Base-by-base conservation (phyloP, 768 basidiomycete genomes). In the Galerina marginata region DNA sequence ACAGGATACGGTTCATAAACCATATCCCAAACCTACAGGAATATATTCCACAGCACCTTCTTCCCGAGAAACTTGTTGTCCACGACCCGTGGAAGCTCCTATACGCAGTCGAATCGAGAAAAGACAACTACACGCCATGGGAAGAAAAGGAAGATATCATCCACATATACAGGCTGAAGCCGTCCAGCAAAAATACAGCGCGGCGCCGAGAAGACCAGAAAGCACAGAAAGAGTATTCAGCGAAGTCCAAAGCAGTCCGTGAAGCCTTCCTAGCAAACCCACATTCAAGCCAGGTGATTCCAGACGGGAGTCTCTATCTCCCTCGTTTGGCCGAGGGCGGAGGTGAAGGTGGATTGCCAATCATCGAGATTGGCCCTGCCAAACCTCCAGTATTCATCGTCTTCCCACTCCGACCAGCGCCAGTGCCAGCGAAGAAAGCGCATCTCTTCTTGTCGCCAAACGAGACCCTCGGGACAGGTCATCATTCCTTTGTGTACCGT, bases 401-500 rank as follows among this genome's bases (percentile, higher is more conserved):
- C 0, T 69, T 70, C 39, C 70, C 70, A 9, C 71, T 72, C 12
- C 69, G 65, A 38, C 71, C 72, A 0, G 61, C 59, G 2, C 63
- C 42, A 16, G 55, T 68, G 38, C n/a, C 69, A 14, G 46, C 71
- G 9, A 71, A 71, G 16, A 77, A 75, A 49, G 81, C 79, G 1
- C 84, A 87, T 65, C 71, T 87, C 15, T 83, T 84, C 56, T 56
- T 88, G 54, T 77, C 78, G 1, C 76, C 78, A 0, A 38, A 47
- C 0, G 66, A 75, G 33, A 43, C 14, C 20, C 54, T 77, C 9
- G 87, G 85, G 5, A 0, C 4, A 0, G 86, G 88, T 0, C 62
- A 84, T 63, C 87, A 89, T 64, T 88, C 87, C 0, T 47, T 70
- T 29, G 83, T 85, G 0, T 82, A 83, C 63, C 65, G 74, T 36